Evolutionary conservation across 192 early-diverging fungal species (phyloP).

Genomic region (Diversispora eburnea): DNA sequence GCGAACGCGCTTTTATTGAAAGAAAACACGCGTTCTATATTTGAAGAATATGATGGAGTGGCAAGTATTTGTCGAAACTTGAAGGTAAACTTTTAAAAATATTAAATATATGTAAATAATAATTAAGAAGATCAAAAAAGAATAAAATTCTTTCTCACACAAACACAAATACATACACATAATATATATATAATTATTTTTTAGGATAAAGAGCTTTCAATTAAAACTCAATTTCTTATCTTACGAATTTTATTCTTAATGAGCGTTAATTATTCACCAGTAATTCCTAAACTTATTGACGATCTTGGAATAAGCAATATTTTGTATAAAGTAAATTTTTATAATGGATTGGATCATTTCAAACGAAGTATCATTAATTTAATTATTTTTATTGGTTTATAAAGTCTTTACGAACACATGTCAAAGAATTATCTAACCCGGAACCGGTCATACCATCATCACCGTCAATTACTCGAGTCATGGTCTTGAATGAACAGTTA

Average conservation of each 20-base stretch:
- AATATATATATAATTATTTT: not conserved
- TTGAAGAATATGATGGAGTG: conserved; percentile 47
- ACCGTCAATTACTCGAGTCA: conserved; percentile 38
- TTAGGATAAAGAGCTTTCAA: conserved; percentile 35
- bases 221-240: conserved; percentile 58
- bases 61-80: conserved; percentile 36
- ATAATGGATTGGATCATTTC: not conserved
- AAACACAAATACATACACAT: not conserved
- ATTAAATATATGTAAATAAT: too few relatives aligned
- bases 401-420: conserved; percentile 2
- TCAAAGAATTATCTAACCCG: conserved; percentile 8
- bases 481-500: conserved; percentile 48
- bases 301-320: conserved; percentile 35
- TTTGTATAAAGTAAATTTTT: conserved; percentile 37
- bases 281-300: conserved; percentile 43
- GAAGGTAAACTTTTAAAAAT: conserved; percentile 37
- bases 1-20: conserved; percentile 62
- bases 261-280: conserved; percentile 45
- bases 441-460: not conserved
- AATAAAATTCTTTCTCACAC: not conserved
- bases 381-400: not conserved
- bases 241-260: conserved; percentile 67
- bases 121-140: not conserved
- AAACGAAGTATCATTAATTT: not conserved
- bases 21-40: conserved; percentile 39